Evolutionary conservation across 371 early-diverging fungal species (phyloP).

Genomic region (Entomophthora muscae): DNA sequence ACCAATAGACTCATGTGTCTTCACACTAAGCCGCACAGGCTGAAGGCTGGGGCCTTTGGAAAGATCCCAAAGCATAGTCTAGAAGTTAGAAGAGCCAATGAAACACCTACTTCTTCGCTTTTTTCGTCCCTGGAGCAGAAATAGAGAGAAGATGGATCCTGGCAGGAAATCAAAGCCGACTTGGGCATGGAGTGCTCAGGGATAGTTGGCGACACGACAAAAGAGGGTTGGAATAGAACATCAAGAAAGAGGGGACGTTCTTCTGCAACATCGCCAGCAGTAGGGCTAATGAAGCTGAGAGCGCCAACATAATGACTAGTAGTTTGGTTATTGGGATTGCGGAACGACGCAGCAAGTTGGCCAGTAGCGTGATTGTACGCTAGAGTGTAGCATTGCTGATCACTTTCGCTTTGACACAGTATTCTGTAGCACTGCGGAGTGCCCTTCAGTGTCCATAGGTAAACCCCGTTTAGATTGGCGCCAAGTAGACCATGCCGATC

Average conservation of each 20-base stretch:
- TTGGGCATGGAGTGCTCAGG: neutral
- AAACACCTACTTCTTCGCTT: neutral
- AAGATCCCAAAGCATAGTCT: neutral
- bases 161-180: neutral
- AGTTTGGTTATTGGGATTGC: neutral
- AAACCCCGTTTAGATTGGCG: slow-evolving; percentile 1
- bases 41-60: neutral
- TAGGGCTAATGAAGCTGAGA: neutral
- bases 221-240: neutral
- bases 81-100: neutral
- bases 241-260: neutral
- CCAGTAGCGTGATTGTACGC: neutral
- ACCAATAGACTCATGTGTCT: neutral
- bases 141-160: neutral
- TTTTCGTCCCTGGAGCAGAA: neutral
- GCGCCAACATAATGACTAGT: neutral
- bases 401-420: neutral
- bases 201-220: neutral
- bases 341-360: neutral
- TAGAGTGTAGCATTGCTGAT: neutral
- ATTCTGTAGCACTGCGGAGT: neutral
- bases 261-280: neutral
- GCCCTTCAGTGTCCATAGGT: neutral
- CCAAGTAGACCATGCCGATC: neutral
- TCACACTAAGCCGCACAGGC: neutral